phyloP scores from a whole-genome alignment of 2,329 filamentous ascomycete species.

The Ophiostoma novo-ulmi region DNA sequence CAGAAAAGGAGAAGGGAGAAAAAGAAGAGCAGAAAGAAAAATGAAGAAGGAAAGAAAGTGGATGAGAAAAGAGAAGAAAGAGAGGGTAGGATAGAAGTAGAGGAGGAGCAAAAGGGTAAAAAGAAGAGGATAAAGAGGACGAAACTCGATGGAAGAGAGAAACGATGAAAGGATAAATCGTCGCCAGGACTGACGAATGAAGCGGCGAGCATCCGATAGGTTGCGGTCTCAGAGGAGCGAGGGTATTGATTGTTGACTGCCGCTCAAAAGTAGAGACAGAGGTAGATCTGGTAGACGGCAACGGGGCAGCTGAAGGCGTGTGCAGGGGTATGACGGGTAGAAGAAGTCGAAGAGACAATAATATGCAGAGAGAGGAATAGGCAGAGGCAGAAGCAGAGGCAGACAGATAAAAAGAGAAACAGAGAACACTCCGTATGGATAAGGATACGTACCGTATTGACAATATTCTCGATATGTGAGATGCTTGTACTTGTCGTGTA shows the following conservation, averaged over 20 bases:
- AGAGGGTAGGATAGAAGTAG: neutral
- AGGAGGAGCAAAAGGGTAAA: neutral
- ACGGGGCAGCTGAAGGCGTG: neutral
- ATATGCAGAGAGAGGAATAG: neutral
- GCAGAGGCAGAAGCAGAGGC: neutral
- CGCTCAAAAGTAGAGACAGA: constrained; percentile 9
- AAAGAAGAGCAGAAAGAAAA: neutral
- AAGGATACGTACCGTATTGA: neutral
- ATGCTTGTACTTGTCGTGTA: neutral
- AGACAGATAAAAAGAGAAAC: neutral
- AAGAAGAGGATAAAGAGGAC: constrained; percentile 8
- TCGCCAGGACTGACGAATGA: constrained; percentile 24
- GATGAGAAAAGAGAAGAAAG: neutral
- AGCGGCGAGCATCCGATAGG: constrained; percentile 28
- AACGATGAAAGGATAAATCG: constrained; percentile 15
- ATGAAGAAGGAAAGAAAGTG: neutral
- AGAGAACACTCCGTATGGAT: constrained; percentile 2
- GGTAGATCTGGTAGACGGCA: constrained; percentile 1
- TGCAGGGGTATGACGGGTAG: neutral
- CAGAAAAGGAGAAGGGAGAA: neutral
- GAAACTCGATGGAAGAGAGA: neutral
- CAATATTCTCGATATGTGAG: neutral
- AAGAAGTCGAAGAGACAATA: neutral
- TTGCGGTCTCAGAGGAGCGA: constrained; percentile 14
- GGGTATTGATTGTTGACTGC: neutral